Percentiles rank a stretch among this genome's conserved stretches.
phyloP scores from a whole-genome alignment of 768 basidiomycete species.

The Termitomyces sp. region DNA sequence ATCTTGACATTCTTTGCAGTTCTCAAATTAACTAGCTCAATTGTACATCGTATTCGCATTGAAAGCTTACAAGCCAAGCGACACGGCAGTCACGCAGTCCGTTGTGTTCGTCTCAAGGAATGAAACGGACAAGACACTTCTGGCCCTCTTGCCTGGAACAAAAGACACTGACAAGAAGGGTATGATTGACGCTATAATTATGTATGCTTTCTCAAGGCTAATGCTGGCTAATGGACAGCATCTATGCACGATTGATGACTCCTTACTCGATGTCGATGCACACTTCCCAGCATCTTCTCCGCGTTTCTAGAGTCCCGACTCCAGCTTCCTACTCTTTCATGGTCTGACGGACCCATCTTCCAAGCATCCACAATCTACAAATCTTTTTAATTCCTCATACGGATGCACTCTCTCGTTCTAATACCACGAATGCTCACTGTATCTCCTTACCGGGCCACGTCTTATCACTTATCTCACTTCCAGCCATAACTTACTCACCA shows the following conservation, averaged over 20 bases:
- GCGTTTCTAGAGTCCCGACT: constrained; percentile 68
- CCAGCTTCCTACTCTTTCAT: constrained; percentile 67
- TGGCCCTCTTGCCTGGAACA: constrained; percentile 46
- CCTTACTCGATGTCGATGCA: constrained; percentile 69
- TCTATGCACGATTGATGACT: background rate
- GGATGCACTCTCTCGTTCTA: constrained; percentile 57
- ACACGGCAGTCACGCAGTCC: constrained; percentile 69
- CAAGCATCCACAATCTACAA: constrained; percentile 68
- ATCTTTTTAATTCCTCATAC: constrained; percentile 69
- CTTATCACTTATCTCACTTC: constrained; percentile 58
- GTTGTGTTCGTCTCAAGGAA: constrained; percentile 51
- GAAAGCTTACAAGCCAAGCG: constrained; percentile 27
- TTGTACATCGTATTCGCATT: no score
- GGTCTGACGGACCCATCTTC: constrained; percentile 88
- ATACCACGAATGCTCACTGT: constrained; percentile 61
- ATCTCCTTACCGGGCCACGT: constrained; percentile 80
- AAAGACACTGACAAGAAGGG: constrained; percentile 48
- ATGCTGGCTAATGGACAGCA: background rate
- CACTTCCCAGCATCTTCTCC: constrained; percentile 79
- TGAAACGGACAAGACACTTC: constrained; percentile 35
- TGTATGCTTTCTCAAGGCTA: constrained; percentile 34
- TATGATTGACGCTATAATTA: constrained; percentile 69
- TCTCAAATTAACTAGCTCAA: no score
- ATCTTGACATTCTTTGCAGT: no score
- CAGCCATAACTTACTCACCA: constrained; percentile 50